phyloP scores from a whole-genome alignment of 495 filamentous ascomycete species.

The Xylaria telfairii region DNA sequence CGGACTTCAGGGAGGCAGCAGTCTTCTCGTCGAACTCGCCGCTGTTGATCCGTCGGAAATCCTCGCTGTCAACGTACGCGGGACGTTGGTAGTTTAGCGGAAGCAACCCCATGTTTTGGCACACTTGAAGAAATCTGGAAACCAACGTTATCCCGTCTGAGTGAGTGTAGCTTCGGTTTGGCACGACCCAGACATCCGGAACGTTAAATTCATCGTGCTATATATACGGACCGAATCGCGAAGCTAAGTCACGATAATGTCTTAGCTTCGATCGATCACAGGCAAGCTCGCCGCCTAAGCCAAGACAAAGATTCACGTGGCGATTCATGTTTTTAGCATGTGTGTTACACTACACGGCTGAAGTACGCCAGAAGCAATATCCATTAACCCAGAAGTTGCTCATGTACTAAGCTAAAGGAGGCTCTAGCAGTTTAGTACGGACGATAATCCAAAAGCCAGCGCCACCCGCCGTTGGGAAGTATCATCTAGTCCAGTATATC shows the following conservation, averaged over 20 bases:
- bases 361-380: background rate
- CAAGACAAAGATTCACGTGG: background rate
- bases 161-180: background rate
- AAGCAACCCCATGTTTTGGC: slow-evolving; percentile 9
- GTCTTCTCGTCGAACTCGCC: slow-evolving; percentile 30
- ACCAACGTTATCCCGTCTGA: background rate
- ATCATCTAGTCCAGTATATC: background rate
- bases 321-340: no score
- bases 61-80: slow-evolving; percentile 39
- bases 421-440: background rate
- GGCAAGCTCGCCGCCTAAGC: background rate
- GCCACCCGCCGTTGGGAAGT: background rate
- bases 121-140: background rate
- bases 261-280: background rate
- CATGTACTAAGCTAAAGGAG: background rate
- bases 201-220: background rate
- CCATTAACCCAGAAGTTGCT: background rate
- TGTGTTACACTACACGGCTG: background rate
- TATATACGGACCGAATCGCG: background rate
- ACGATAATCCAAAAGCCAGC: background rate
- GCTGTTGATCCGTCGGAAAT: slow-evolving; percentile 31
- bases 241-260: background rate
- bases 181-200: background rate
- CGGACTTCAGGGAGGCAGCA: slow-evolving; percentile 35
- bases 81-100: slow-evolving; percentile 44